phyloP scores from a whole-genome alignment of 2,329 filamentous ascomycete genomes.

The Penicillium sp. region DNA sequence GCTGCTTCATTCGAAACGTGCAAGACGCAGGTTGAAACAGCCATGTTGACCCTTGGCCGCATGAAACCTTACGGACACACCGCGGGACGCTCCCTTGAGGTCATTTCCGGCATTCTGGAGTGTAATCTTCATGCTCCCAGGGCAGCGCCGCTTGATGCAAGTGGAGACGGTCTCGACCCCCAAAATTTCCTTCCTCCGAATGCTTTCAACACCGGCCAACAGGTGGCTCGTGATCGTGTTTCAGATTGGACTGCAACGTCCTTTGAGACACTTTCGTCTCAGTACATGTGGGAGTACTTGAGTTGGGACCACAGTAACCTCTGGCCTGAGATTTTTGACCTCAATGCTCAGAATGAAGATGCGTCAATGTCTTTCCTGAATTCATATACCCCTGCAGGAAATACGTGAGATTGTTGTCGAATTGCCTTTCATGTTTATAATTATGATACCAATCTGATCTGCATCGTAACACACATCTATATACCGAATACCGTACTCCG shows the following conservation, averaged over 20 bases:
- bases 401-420: not conserved
- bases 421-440: not conserved
- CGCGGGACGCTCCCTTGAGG: conserved; percentile 13
- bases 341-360: conserved; percentile 1
- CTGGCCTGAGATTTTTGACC: conserved; percentile 12
- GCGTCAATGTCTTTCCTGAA: conserved; percentile 7
- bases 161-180: not conserved
- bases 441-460: not conserved
- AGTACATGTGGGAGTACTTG: conserved; percentile 18
- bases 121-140: not conserved
- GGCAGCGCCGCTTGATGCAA: conserved; percentile 21
- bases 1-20: conserved; percentile 6
- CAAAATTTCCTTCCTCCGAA: not conserved
- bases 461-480: too few species aligned
- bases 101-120: conserved; percentile 13
- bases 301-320: conserved; percentile 12
- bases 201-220: not conserved
- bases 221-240: not conserved
- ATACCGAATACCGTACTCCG: too few species aligned
- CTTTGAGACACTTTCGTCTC: conserved; percentile 8
- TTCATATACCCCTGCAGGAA: conserved; percentile 38
- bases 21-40: conserved; percentile 14
- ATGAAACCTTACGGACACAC: conserved; percentile 16
- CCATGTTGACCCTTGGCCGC: conserved; percentile 13
- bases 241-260: conserved; percentile 10